These are phyloP conservation scores for Pleurotus giganteus DNA, from an alignment of 768 basidiomycete species.

Conservation along the genomic window DNA sequence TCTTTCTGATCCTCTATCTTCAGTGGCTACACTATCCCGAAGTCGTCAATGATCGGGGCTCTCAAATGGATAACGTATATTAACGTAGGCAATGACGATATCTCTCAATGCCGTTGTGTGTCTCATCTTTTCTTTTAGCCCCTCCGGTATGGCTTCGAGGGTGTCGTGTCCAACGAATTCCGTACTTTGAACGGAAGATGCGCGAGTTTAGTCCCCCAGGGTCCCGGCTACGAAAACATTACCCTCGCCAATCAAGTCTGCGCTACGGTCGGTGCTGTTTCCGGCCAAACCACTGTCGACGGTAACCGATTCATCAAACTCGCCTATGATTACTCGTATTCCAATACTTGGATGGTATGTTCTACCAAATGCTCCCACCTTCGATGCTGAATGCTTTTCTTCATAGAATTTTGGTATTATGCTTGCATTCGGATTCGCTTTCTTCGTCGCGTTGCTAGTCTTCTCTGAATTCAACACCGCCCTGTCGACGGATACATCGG, in stretches of 20 bases:
- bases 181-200: constrained; percentile 44
- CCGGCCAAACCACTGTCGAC: constrained; percentile 46
- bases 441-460: constrained; percentile 50
- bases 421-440: constrained; percentile 58
- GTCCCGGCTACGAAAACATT: constrained; percentile 40
- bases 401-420: constrained; percentile 65
- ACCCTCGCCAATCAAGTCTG: constrained; percentile 53
- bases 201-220: constrained; percentile 39
- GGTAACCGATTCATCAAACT: constrained; percentile 40
- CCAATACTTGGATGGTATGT: constrained; percentile 15
- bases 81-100: constrained; percentile 32
- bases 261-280: constrained; percentile 45
- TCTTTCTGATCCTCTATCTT: neutral
- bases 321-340: constrained; percentile 34
- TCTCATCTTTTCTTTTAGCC: constrained; percentile 39
- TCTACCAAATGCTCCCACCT: too few relatives aligned
- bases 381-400: neutral
- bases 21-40: constrained; percentile 51
- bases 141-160: constrained; percentile 55
- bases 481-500: constrained; percentile 30
- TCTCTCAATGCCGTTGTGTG: constrained; percentile 13
- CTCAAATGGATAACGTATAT: constrained; percentile 52
- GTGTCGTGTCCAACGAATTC: constrained; percentile 63
- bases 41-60: constrained; percentile 49
- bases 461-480: constrained; percentile 57